Evolutionary conservation across 495 filamentous ascomycete genomes (phyloP), one percentile per base, ranked within the genome.

Genomic region (Neurospora sp.): DNA sequence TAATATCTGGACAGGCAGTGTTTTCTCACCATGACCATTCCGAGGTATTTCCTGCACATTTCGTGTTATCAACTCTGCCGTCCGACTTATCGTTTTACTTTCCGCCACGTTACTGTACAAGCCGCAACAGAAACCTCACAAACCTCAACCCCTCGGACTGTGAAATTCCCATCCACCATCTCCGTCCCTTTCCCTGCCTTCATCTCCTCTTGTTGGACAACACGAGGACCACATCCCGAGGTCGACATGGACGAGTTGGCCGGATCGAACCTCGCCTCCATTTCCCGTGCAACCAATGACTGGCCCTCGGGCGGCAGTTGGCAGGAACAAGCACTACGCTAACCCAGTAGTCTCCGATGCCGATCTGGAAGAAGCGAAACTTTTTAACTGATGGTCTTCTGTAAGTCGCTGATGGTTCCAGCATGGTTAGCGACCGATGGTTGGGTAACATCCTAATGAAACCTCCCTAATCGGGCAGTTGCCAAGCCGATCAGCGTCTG

Each of bases 401-500:
- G 54, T 28, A 62, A 8, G 45, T 54, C 45, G 43, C 43, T 45
- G 43, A n/a, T 59, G 48, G 9, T 24, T 11, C 19, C 42, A 59
- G 48, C 21, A 24, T 34, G 54, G 54, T 34, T 59, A 31, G 24
- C 24, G 54, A 66, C 54, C 31, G 28, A 34, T 66, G 28, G 54
- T 36, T 19, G 54, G 28, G 54, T 62, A 17, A 62, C 54, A 66
- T 66, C 70, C 42, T 11, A 48, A 38, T 74, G 73, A 13, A 74
- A 79, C 76, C 78, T 79, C 76, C 78, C 78, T 72, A 71, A 74
- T 74, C 71, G 62, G 78, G 78, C 59, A 79, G 73, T 73, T 77
- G 76, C 54, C 70, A 73, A 76, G 69, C 45, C 54, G 31, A 66
- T 66, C 28, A 66, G 31, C 54, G 31, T 19, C 15, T 62, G 54